These are phyloP conservation scores for Mycena epipterygia DNA, from an alignment of 768 basidiomycete species.

Conservation along the genomic window DNA sequence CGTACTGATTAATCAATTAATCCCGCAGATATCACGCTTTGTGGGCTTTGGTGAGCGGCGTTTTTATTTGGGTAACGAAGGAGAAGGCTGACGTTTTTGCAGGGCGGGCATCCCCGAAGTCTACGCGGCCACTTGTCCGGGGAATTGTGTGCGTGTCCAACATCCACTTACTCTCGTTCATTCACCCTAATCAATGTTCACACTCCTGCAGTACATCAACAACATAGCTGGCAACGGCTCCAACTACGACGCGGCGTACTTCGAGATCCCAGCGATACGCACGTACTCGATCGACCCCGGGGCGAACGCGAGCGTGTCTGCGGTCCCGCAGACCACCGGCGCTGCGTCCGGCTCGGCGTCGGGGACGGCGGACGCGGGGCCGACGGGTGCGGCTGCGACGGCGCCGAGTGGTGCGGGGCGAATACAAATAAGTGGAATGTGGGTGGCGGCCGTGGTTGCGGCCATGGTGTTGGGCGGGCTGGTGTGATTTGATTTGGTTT, in stretches of 20 bases:
- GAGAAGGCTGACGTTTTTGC: neutral
- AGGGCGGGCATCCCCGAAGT: conserved; percentile 65
- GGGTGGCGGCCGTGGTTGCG: too few relatives aligned
- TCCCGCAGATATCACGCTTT: conserved; percentile 61
- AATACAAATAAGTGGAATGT: too few relatives aligned
- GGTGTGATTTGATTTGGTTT: too few relatives aligned
- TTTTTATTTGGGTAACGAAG: neutral
- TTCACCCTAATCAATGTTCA: neutral
- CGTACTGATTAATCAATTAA: neutral
- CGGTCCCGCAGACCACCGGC: too few relatives aligned
- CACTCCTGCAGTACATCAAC: conserved; percentile 58
- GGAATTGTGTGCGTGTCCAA: conserved; percentile 54
- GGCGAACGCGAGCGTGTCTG: neutral
- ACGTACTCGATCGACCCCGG: conserved; percentile 51
- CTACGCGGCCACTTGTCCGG: conserved; percentile 61
- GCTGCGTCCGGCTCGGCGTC: too few relatives aligned
- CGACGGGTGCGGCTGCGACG: too few relatives aligned
- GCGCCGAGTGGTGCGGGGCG: too few relatives aligned
- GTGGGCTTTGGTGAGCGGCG: conserved; percentile 65
- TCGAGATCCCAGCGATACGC: conserved; percentile 72
- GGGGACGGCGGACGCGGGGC: too few relatives aligned
- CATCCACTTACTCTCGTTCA: neutral
- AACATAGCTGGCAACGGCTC: conserved; percentile 68
- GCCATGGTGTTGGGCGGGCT: too few relatives aligned
- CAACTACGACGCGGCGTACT: conserved; percentile 70